Evolutionary conservation across 2,329 filamentous ascomycete species (phyloP).

Genomic region (Apiospora saccharicola): DNA sequence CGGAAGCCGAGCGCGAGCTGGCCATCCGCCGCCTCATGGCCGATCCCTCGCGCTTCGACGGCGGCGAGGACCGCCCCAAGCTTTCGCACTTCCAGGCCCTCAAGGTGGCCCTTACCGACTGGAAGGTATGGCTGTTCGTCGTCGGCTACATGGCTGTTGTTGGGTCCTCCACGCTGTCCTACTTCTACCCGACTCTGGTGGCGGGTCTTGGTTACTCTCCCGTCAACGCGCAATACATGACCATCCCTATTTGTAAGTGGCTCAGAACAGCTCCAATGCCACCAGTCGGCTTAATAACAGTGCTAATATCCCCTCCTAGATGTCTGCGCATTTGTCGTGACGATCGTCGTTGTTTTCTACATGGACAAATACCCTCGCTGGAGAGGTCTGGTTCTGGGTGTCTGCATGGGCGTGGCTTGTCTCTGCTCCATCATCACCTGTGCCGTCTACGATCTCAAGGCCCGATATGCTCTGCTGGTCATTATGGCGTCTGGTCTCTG

Average conservation of each 20-base stretch:
- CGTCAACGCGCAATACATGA: slow-evolving; percentile 58
- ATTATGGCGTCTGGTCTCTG: slow-evolving; percentile 63
- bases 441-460: slow-evolving; percentile 57
- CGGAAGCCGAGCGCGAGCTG: slow-evolving; percentile 7
- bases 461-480: slow-evolving; percentile 61
- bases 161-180: slow-evolving; percentile 55
- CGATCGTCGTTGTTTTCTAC: slow-evolving; percentile 53
- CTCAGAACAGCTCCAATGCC: slow-evolving; percentile 40
- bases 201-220: slow-evolving; percentile 57
- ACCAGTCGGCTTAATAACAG: background rate
- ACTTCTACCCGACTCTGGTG: slow-evolving; percentile 55
- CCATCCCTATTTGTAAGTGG: slow-evolving; percentile 53
- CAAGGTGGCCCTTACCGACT: slow-evolving; percentile 46
- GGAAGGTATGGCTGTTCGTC: slow-evolving; percentile 49
- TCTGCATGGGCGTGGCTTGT: slow-evolving; percentile 53
- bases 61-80: slow-evolving; percentile 70
- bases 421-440: slow-evolving; percentile 50
- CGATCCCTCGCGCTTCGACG: slow-evolving; percentile 64
- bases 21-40: slow-evolving; percentile 43
- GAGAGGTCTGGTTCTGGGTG: slow-evolving; percentile 56
- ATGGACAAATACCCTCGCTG: slow-evolving; percentile 53
- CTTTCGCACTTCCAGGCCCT: slow-evolving; percentile 33
- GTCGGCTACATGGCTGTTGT: slow-evolving; percentile 52
- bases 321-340: slow-evolving; percentile 50
- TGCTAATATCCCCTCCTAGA: background rate